phyloP scores from a whole-genome alignment of 345 rosid species.

The Gossypium raimondii region DNA sequence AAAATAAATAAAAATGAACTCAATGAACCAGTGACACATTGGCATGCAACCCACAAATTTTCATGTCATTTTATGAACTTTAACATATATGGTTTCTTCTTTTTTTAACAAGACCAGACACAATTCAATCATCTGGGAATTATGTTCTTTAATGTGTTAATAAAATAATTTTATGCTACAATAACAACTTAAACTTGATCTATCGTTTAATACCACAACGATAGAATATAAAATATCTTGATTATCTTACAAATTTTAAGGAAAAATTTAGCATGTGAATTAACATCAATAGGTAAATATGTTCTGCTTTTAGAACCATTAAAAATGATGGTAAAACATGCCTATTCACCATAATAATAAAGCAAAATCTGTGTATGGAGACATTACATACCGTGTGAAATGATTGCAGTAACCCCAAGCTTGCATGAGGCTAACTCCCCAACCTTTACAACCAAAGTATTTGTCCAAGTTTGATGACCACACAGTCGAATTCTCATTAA shows the following conservation, averaged over 20 bases:
- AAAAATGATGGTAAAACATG: neutral
- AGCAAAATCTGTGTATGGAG: neutral
- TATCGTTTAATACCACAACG: neutral
- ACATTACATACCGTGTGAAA: constrained; percentile 63
- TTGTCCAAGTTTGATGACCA: constrained; percentile 39
- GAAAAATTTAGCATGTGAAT: neutral
- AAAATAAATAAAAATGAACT: neutral
- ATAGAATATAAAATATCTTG: neutral
- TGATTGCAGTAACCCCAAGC: constrained; percentile 89
- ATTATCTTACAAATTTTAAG: neutral
- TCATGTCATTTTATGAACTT: too few species aligned
- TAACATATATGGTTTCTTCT: neutral
- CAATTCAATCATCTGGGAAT: neutral
- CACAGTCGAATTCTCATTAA: constrained; percentile 30
- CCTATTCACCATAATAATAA: neutral
- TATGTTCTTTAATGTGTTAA: neutral
- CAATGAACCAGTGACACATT: neutral
- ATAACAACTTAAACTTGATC: neutral
- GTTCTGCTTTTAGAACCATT: neutral
- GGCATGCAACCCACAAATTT: neutral
- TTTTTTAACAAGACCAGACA: neutral
- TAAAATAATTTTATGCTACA: neutral
- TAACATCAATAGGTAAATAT: neutral
- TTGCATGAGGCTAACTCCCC: constrained; percentile 94
- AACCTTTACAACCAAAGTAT: constrained; percentile 88